Conservation (phyloP, 441 rosid genomes). For the Mallotus japonicus region DNA sequence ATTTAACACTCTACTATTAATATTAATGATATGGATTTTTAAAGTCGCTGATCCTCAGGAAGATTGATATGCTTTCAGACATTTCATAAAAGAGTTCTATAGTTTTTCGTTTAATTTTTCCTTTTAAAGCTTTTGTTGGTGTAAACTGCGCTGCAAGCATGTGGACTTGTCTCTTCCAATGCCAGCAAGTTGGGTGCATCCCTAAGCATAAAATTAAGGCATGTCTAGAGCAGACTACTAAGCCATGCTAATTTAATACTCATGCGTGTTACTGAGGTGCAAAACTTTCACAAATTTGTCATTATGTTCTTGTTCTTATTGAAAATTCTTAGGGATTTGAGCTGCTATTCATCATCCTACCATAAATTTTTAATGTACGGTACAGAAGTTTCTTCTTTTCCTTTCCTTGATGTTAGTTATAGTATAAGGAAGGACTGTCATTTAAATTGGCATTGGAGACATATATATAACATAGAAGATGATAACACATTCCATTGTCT, state of each 20-base stretch:
- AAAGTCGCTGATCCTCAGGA: no score
- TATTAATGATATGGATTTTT: no score
- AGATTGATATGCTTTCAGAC: no score
- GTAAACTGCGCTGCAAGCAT: neutral
- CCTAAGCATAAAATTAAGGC: neutral
- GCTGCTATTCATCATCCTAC: neutral
- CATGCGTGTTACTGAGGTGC: neutral
- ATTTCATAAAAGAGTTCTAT: no score
- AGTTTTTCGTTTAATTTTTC: no score
- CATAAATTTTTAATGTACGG: neutral
- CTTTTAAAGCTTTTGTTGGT: neutral
- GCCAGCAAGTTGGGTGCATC: neutral
- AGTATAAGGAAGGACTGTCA: neutral
- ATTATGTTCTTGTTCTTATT: neutral
- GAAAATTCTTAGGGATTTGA: slow-evolving; percentile 5
- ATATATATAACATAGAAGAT: neutral
- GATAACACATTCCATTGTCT: neutral
- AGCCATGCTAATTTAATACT: neutral
- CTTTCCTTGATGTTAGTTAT: neutral
- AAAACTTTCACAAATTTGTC: neutral
- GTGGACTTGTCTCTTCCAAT: neutral
- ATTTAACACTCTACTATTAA: no score
- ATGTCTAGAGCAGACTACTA: neutral
- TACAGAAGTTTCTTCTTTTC: neutral
- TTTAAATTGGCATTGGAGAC: neutral